Evolutionary conservation across 1,284 basidiomycete species (phyloP).

Genomic region (Cerrena zonata): DNA sequence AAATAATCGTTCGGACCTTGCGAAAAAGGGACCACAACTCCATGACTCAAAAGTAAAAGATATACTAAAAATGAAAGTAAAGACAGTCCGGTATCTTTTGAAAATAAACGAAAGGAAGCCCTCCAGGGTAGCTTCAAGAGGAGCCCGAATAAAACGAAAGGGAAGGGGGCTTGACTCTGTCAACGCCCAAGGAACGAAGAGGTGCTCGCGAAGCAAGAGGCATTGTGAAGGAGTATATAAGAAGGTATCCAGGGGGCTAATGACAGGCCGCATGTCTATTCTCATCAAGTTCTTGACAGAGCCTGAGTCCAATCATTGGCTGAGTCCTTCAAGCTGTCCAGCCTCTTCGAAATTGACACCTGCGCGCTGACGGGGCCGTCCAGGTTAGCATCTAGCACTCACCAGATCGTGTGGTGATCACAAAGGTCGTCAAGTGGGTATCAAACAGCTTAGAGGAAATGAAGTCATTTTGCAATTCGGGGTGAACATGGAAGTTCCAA

Average conservation of each 20-base stretch:
- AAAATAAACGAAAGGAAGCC: slow-evolving; percentile 16
- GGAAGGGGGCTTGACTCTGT: slow-evolving; percentile 28
- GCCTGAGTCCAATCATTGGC: slow-evolving; percentile 3
- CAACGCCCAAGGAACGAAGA: slow-evolving; percentile 23
- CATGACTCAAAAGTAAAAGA: slow-evolving; percentile 18
- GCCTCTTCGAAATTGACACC: slow-evolving; percentile 14
- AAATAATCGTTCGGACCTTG: slow-evolving; percentile 22
- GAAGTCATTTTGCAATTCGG: not conserved
- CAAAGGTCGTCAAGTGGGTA: slow-evolving; percentile 6
- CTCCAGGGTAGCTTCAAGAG: slow-evolving; percentile 17
- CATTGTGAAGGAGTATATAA: not conserved
- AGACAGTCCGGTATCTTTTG: slow-evolving; percentile 11
- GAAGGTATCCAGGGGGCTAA: slow-evolving; percentile 2
- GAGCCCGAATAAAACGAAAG: slow-evolving; percentile 17
- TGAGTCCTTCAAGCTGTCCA: slow-evolving; percentile 9
- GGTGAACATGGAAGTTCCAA: not conserved
- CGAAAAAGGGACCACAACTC: slow-evolving; percentile 30
- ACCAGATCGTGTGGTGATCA: slow-evolving; percentile 1
- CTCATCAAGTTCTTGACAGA: slow-evolving; percentile 17
- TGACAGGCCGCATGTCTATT: slow-evolving; percentile 9
- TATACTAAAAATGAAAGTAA: slow-evolving; percentile 8
- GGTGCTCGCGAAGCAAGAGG: not conserved
- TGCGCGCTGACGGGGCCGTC: slow-evolving; percentile 11
- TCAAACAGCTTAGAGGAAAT: not conserved
- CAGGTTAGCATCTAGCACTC: too few relatives aligned